Base-by-base conservation (phyloP, 148 eudicot species). In the Rhododendron vialii region DNA sequence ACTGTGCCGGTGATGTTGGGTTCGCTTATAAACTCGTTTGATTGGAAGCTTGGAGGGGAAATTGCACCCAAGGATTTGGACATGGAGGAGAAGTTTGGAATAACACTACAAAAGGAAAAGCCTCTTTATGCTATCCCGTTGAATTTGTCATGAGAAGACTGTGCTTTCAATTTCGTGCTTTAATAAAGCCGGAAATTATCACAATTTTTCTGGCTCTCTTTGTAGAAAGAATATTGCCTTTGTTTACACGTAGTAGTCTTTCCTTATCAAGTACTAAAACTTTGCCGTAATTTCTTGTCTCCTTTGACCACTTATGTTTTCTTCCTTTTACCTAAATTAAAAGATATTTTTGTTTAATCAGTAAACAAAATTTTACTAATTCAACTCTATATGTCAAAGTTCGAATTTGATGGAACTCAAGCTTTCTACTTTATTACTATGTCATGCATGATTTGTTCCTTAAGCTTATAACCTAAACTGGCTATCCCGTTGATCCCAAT, bases 61-160 rank as follows among this genome's bases (percentile, higher is more conserved):
- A 73, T 48, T 73, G 33, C 79, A 63, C 33, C 85, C 22, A 35
- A 84, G 67, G 79, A 73, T 17, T 50, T 84, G 85, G 85, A 84
- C 67, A 84, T 84, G 47, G 67, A 84, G 47, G 80, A 84, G 47
- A 84, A 73, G 65, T 84, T 84, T 73, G 85, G 85, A 26, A 84
- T 73, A 78, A 33, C 85, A 3, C 55, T 84, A 6, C 80, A 50
- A 26, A 84, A 84, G 80, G 85, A 78, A 48, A 78, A 84, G 48
- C 80, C 85, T 50, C 80, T 84, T 2, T 67, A 55, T 18, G 85
- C 79, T 69, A 15, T 84, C 28, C 85, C 85, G 4, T 48, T 71
- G 61, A 77, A 10, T 14, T 28, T 83, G 50, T 83, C 20, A 8
- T 14, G n/a, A 57, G 10, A 69, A 26, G 74, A 69, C 17, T 33